A percentile compares a stretch with the other conserved stretches of the same genome.
phyloP scores from a whole-genome alignment of 2,329 filamentous ascomycete genomes.

The Botrytis cinerea region DNA sequence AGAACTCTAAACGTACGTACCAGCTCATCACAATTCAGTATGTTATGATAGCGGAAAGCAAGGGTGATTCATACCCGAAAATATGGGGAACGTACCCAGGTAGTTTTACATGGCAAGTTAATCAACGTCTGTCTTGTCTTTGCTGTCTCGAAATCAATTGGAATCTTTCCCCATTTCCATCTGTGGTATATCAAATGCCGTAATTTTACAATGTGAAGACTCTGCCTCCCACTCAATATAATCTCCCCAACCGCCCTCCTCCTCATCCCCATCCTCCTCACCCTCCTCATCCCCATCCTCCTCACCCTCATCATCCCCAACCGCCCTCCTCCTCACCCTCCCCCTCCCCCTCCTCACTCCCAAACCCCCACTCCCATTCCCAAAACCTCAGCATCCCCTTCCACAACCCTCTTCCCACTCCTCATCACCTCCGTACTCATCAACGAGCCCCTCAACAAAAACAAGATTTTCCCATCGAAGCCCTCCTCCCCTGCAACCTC shows the following conservation, averaged over 20 bases:
- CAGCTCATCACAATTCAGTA: not conserved
- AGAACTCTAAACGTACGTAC: not conserved
- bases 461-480: not conserved
- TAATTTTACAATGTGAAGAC: not conserved
- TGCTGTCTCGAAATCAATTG: not conserved
- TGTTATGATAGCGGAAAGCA: not conserved
- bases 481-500: not conserved
- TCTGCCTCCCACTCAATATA: not conserved
- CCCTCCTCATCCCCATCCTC: not conserved
- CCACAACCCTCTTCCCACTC: conserved; percentile 61
- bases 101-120: not conserved
- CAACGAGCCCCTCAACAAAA: not conserved
- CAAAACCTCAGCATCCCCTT: conserved; percentile 57
- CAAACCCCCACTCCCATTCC: conserved; percentile 27
- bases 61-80: not conserved
- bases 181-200: not conserved
- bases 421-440: conserved; percentile 45
- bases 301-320: conserved; percentile 17
- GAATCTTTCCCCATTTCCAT: not conserved
- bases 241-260: not conserved
- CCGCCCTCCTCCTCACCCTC: conserved; percentile 18
- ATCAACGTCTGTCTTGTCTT: not conserved
- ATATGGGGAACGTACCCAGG: not conserved
- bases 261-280: conserved; percentile 20
- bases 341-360: conserved; percentile 6